Evolutionary conservation across 1,284 basidiomycete genomes (phyloP), one percentile per base, ranked within the genome.

Genomic region (Austroboletus novae-zelandiae): DNA sequence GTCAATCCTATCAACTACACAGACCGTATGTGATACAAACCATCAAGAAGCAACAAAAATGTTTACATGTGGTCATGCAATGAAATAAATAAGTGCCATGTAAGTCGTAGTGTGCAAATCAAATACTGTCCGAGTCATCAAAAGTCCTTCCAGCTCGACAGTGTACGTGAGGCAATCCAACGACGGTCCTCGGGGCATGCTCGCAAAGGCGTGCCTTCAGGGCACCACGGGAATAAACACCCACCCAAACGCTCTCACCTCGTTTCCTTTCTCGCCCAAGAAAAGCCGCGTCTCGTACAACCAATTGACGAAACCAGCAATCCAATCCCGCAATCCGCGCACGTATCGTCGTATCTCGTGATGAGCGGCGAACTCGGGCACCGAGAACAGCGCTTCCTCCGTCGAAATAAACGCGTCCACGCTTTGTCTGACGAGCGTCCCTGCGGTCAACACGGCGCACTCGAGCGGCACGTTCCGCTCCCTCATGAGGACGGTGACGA

Each of bases 221-320:
- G 45, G 41, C 30, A 39, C n/a, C n/a, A 56, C 49, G 14, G 63
- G 65, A 6, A 68, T 42, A 13, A 84, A 84, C 3, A 84, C 76
- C 84, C 83, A 85, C 30, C 83, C 81, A 63, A 81, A 82, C 8
- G 73, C 70, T 57, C 79, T 71, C 17, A 84, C 77, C 57, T 85
- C 79, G 42, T 74, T 75, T 1, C 79, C 80, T 50, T 75, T 77
- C 34, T 72, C 71, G 37, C 79, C 80, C 50, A 85, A 76, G 58
- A 77, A 83, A 43, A 80, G 57, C 49, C 80, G 73, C 4, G 75
- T 80, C 63, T 83, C 80, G 56, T 84, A 85, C 18, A 74, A 51
- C 82, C 82, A 84, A 53, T 84, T 76, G 15, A 80, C 59, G 15
- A 67, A 70, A 2, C 81, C 83, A 5, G 74, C 70, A 43, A 83